phyloP scores from a whole-genome alignment of 495 filamentous ascomycete species.

The Alectoria sarmentosa region DNA sequence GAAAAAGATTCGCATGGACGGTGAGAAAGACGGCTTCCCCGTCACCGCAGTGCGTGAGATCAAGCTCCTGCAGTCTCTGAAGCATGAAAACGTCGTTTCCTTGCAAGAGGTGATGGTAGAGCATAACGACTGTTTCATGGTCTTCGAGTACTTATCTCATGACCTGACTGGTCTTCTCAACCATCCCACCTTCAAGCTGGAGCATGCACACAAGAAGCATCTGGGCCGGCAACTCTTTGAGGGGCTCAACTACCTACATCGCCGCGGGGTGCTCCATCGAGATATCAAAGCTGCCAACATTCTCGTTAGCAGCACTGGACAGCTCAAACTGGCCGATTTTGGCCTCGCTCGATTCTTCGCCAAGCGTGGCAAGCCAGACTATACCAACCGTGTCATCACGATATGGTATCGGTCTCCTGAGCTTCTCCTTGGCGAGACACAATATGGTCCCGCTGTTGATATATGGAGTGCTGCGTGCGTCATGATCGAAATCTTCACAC shows the following conservation, averaged over 20 bases:
- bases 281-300: slow-evolving; percentile 97
- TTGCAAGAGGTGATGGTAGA: slow-evolving; percentile 96
- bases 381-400: slow-evolving; percentile 97
- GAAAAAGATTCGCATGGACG: slow-evolving; percentile 94
- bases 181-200: slow-evolving; percentile 86
- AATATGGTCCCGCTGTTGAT: slow-evolving; percentile 90
- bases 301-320: slow-evolving; percentile 77
- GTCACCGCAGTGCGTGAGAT: slow-evolving; percentile 96
- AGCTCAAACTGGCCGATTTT: slow-evolving; percentile 93
- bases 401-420: slow-evolving; percentile 44
- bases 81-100: slow-evolving; percentile 82
- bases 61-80: slow-evolving; percentile 91
- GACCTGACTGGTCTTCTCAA: slow-evolving; percentile 85
- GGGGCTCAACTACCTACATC: slow-evolving; percentile 90
- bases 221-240: slow-evolving; percentile 91
- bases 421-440: slow-evolving; percentile 86
- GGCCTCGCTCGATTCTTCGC: slow-evolving; percentile 95
- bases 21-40: slow-evolving; percentile 93
- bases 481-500: slow-evolving; percentile 92
- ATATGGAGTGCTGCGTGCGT: slow-evolving; percentile 98
- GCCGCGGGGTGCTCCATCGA: slow-evolving; percentile 86
- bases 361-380: slow-evolving; percentile 87
- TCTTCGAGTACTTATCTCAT: slow-evolving; percentile 97
- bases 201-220: slow-evolving; percentile 84
- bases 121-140: slow-evolving; percentile 98